Evolutionary conservation across 768 basidiomycete genomes (phyloP), one percentile per base, ranked within the genome.

Genomic region (Suillus americanus): DNA sequence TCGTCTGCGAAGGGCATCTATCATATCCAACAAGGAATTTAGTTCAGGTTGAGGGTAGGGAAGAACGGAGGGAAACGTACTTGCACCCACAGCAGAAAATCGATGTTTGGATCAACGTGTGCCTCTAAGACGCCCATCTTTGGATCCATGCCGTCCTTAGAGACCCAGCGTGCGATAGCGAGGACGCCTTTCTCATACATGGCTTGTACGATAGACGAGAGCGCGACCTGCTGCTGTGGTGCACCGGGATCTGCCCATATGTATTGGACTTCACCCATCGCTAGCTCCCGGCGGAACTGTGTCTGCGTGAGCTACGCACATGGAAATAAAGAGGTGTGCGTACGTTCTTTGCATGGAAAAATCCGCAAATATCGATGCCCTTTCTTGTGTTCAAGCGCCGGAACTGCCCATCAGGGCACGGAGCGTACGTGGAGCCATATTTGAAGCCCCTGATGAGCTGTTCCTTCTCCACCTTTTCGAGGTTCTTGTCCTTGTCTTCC

Each of bases 1-100:
- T 99, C 97, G 73, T 99, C 97, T 2, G 94, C 94, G 72, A 97
- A 98, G 0, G 97, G 97, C 85, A 98, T 86, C 94, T 96, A 67
- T 48, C 25, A 45, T n/a, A 69, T 12, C 23, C 43, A 28, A n/a
- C n/a, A n/a, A n/a, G n/a, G n/a, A 51, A 33, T 30, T 60, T 30
- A 51, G 9, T 61, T 38, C 7, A 54, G 16, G 10, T 41, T 35
- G 18, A 51, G 23, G 48, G 37, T 14, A 23, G 25, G 37, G 30
- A 46, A 16, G 38, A 30, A 37, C 28, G 12, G 53, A 37, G 45
- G 30, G 33, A 14, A n/a, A 72, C 80, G 53, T 70, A 94, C 95
- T 79, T 89, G 89, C 25, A 86, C 86, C 92, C 91, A 97, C 55
- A 94, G 81, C 64, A 97, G 79, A 71, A 88, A 92, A 69, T 97